Base-by-base conservation (phyloP, 768 basidiomycete genomes). In the Tulasnella calospora region DNA sequence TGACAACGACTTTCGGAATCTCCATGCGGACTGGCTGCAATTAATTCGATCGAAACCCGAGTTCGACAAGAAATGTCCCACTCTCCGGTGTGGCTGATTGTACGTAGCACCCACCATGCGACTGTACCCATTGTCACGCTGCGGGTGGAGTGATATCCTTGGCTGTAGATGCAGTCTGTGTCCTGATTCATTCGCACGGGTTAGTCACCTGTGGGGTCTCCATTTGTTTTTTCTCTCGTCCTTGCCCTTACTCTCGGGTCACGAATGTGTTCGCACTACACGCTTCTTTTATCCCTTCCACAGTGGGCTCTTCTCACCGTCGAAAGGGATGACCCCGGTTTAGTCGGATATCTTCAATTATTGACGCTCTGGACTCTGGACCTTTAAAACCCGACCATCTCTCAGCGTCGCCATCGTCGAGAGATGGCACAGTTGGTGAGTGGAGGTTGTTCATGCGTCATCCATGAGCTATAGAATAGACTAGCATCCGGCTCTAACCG, bases 311-410 rank as follows among this genome's bases (percentile, higher is more conserved):
- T 67, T 67, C 61, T 67, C 61, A 67, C 35, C 61, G 30, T 67
- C 61, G 61, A 67, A 30, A 67, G 61, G 61, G 61, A 67, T 67
- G 61, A 17, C 30, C 61, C 61, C 61, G 61, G 61, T 67, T 30
- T 67, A 67, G 61, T 67, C 61, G 61, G 61, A 67, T 67, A 67
- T 67, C 61, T 67, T 30, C 61, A 67, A 67, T 67, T 30, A 67
- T 67, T 67, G 61, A 67, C 10, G 61, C 61, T 67, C 61, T 67
- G 61, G 61, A 67, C 61, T 35, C 61, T 35, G 23, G 51, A 51
- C 61, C 61, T 35, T 67, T 67, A 19, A 67, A 67, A 35, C 7
- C 61, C 61, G 61, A 67, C 30, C 61, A 15, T 12, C 13, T 12
- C 13, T 1, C 61, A 35, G 27, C 33, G 61, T 19, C 61, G 33